These are phyloP conservation scores for Candida silvatica DNA, from an alignment of 805 yeast species.

Conservation along the genomic window DNA sequence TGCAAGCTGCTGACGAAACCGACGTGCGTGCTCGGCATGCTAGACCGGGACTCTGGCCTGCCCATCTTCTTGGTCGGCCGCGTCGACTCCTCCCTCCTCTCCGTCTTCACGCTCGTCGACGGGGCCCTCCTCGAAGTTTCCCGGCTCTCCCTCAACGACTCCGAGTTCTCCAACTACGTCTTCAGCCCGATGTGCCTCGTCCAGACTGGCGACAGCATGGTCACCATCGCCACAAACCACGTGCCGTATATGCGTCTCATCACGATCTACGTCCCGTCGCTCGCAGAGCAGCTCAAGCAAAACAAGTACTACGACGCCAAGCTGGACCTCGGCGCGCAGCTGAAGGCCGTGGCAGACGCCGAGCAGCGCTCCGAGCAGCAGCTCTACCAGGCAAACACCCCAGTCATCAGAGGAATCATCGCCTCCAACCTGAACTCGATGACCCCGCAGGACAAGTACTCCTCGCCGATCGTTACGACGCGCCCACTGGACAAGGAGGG, in stretches of 20 bases:
- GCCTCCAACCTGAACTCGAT: constrained; percentile 36
- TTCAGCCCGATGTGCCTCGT: constrained; percentile 49
- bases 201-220: constrained; percentile 14
- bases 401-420: constrained; percentile 27
- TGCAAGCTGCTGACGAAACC: constrained; percentile 40
- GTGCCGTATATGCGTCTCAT: constrained; percentile 69
- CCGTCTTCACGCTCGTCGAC: constrained; percentile 27
- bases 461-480: constrained; percentile 34
- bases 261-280: constrained; percentile 35
- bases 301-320: not conserved
- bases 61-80: constrained; percentile 48
- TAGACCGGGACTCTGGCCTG: constrained; percentile 7
- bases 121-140: constrained; percentile 26
- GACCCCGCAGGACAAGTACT: constrained; percentile 64
- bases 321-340: not conserved
- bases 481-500: constrained; percentile 30
- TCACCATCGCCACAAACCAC: constrained; percentile 69
- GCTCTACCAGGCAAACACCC: constrained; percentile 9
- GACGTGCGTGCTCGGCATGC: constrained; percentile 34
- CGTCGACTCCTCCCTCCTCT: constrained; percentile 49
- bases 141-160: constrained; percentile 58
- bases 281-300: constrained; percentile 11
- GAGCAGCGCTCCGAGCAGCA: not conserved
- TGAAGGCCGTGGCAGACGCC: not conserved
- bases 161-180: constrained; percentile 57